Evolutionary conservation across 495 filamentous ascomycete species (phyloP).

Genomic region (Neurospora discreta): DNA sequence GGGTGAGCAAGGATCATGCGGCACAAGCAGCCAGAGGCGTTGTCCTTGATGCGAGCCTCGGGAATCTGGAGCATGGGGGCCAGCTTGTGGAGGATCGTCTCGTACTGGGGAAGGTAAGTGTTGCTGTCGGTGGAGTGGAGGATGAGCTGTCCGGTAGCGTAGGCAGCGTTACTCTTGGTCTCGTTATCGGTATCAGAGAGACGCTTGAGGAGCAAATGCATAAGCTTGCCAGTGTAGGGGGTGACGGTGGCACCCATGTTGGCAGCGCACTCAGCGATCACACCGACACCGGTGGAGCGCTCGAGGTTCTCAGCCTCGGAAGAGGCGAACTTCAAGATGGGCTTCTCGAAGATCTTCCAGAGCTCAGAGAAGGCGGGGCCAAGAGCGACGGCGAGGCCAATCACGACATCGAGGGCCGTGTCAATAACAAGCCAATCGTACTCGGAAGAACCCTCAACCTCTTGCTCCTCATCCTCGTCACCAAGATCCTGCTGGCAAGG

Average conservation of each 20-base stretch:
- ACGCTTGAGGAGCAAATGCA: slow-evolving; percentile 77
- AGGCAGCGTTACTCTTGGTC: slow-evolving; percentile 90
- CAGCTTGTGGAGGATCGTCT: slow-evolving; percentile 65
- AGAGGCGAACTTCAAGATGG: slow-evolving; percentile 74
- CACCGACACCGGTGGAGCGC: slow-evolving; percentile 78
- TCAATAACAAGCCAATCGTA: slow-evolving; percentile 97
- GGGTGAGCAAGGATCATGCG: slow-evolving; percentile 84
- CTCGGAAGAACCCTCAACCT: slow-evolving; percentile 69
- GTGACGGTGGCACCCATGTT: slow-evolving; percentile 72
- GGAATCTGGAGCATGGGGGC: slow-evolving; percentile 70
- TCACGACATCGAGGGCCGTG: slow-evolving; percentile 81
- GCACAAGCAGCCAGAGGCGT: slow-evolving; percentile 83
- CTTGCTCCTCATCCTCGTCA: slow-evolving; percentile 59
- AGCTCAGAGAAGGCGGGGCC: slow-evolving; percentile 72
- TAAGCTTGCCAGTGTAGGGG: slow-evolving; percentile 59
- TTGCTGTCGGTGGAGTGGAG: slow-evolving; percentile 62
- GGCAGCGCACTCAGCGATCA: slow-evolving; percentile 83
- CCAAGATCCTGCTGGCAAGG: slow-evolving; percentile 84
- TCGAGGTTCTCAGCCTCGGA: slow-evolving; percentile 68
- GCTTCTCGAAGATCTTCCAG: slow-evolving; percentile 90
- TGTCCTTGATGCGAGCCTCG: slow-evolving; percentile 75
- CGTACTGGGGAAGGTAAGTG: slow-evolving; percentile 61
- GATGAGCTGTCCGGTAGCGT: slow-evolving; percentile 74
- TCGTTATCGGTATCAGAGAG: slow-evolving; percentile 82
- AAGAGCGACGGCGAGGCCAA: slow-evolving; percentile 70